Percentiles rank a stretch among this genome's conserved stretches.
Conservation (phyloP, 2,329 filamentous ascomycete genomes). For the Trichophyton equinum region DNA sequence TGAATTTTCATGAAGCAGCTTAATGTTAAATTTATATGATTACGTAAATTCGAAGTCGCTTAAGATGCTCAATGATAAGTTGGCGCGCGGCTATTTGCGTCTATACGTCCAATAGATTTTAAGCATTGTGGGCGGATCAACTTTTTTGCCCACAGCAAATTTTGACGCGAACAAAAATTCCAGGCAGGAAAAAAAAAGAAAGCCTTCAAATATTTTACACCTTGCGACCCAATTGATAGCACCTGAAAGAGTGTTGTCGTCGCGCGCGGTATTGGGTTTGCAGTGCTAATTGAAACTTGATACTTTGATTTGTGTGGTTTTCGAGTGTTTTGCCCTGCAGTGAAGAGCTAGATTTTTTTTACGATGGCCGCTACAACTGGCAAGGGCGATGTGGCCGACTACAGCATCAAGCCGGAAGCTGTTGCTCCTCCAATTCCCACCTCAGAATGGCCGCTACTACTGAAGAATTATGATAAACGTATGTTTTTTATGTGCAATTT, state of each 20-base stretch:
- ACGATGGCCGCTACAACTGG: slow-evolving; percentile 37
- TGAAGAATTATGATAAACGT: slow-evolving; percentile 94
- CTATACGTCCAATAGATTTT: not conserved
- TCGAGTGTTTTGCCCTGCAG: not conserved
- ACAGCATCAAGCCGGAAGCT: slow-evolving; percentile 85
- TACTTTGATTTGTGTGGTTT: not conserved
- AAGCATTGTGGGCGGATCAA: not conserved
- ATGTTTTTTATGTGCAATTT: slow-evolving; percentile 30
- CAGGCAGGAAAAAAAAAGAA: slow-evolving; percentile 3
- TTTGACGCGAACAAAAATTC: slow-evolving; percentile 1
- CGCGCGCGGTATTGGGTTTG: not conserved
- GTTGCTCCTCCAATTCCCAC: slow-evolving; percentile 67
- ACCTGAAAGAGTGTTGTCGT: not conserved
- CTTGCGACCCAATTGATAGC: slow-evolving; percentile 2
- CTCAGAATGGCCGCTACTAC: slow-evolving; percentile 79
- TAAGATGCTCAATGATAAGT: too few species aligned
- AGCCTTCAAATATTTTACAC: slow-evolving; percentile 8
- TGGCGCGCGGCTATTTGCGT: not conserved
- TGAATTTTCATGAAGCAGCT: too few species aligned
- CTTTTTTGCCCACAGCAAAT: slow-evolving; percentile 4
- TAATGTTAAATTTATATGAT: too few species aligned
- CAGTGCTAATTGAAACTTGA: not conserved
- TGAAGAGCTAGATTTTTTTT: not conserved
- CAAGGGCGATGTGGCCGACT: slow-evolving; percentile 52
- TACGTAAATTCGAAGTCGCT: too few species aligned